Percentiles rank a stretch among this genome's conserved stretches.
Conservation (phyloP, 2,329 filamentous ascomycete species). For the Atkinsonella hypoxylon region DNA sequence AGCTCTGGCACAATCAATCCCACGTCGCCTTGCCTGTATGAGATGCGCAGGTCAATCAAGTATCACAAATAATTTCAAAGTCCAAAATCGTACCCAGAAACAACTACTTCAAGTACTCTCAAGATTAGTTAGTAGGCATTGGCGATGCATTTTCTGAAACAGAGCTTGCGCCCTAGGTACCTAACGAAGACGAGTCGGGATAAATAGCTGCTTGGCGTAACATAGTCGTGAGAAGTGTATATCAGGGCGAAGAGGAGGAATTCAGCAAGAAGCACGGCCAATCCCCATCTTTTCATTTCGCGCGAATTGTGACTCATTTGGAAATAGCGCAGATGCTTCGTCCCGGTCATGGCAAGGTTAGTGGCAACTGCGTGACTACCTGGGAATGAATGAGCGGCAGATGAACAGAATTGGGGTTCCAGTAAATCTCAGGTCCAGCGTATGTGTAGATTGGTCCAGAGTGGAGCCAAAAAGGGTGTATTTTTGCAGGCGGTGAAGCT, state of each 20-base stretch:
- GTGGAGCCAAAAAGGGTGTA: too few relatives aligned
- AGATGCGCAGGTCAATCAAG: constrained; percentile 35
- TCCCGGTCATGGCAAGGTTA: too few relatives aligned
- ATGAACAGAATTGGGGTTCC: too few relatives aligned
- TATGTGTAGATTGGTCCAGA: too few relatives aligned
- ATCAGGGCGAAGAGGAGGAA: constrained; percentile 28
- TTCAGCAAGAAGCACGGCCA: constrained; percentile 26
- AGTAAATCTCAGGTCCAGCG: too few relatives aligned
- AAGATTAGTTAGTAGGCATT: constrained; percentile 43
- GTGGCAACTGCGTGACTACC: too few relatives aligned
- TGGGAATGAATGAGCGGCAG: too few relatives aligned
- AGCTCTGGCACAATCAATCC: constrained; percentile 55
- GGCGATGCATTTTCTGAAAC: constrained; percentile 45
- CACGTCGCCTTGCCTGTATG: constrained; percentile 25
- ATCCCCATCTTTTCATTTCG: too few relatives aligned
- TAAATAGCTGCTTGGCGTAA: constrained; percentile 28
- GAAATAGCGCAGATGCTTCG: too few relatives aligned
- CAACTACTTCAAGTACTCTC: constrained; percentile 50
- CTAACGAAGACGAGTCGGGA: constrained; percentile 27
- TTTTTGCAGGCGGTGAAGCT: too few relatives aligned
- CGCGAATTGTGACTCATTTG: too few relatives aligned
- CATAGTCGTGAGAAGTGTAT: constrained; percentile 29
- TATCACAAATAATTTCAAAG: constrained; percentile 50
- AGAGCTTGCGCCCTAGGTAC: constrained; percentile 34
- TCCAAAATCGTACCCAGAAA: constrained; percentile 58